Conservation (phyloP, 108 stramenopile species). For the Discostella pseudostelligera region DNA sequence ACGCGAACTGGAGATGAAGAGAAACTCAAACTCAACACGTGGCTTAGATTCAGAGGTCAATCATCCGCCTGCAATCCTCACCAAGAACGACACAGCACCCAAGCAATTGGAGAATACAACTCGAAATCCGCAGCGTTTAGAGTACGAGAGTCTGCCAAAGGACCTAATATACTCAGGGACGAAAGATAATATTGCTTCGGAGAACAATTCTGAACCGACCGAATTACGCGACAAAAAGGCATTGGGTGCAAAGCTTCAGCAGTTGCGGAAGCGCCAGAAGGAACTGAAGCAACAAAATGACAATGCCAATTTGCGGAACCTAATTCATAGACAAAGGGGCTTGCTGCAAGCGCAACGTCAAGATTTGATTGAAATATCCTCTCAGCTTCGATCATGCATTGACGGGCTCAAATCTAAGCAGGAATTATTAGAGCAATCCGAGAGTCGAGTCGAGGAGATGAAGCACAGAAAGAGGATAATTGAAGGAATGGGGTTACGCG, state of each 20-base stretch:
- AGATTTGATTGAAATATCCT: slow-evolving; percentile 37
- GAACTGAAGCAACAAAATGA: slow-evolving; percentile 44
- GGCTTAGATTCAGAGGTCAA: slow-evolving; percentile 3
- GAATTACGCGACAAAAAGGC: background rate
- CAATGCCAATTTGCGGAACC: slow-evolving; percentile 29
- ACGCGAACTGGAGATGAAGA: slow-evolving; percentile 12
- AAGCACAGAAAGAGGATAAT: slow-evolving; percentile 39
- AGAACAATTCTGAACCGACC: slow-evolving; percentile 2
- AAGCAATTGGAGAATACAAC: background rate
- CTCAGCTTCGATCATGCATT: slow-evolving; percentile 24
- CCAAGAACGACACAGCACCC: background rate
- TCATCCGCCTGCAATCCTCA: background rate
- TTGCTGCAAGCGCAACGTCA: slow-evolving; percentile 19
- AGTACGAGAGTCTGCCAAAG: background rate
- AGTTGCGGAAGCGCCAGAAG: slow-evolving; percentile 33
- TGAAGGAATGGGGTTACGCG: slow-evolving; percentile 42
- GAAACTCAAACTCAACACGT: background rate
- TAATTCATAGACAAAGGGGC: slow-evolving; percentile 36
- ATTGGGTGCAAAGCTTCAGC: slow-evolving; percentile 15
- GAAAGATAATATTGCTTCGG: background rate
- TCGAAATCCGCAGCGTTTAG: background rate
- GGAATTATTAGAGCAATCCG: slow-evolving; percentile 22
- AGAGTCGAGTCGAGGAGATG: slow-evolving; percentile 35
- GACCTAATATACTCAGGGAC: background rate
- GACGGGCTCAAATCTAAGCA: slow-evolving; percentile 40